Evolutionary conservation across 2,329 filamentous ascomycete species (phyloP), one percentile per base, ranked within the genome.

Genomic region (Aspergillus fijiensis): DNA sequence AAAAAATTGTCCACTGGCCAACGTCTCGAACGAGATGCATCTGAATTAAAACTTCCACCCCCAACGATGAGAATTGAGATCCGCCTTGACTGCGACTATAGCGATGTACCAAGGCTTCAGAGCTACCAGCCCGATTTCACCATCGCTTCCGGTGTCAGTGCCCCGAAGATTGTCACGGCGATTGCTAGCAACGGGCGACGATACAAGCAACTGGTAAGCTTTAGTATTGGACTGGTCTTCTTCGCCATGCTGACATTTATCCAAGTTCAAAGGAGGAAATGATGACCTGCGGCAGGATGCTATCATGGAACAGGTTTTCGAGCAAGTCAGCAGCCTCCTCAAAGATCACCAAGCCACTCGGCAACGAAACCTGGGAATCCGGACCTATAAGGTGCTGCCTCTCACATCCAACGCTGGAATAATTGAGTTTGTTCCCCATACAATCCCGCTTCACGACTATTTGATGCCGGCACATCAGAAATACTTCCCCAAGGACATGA

Each of bases 231-330:
- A 35, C 54, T 52, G 48, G 29, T 10, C 3, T n/a, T 31, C 12
- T 50, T 12, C 12, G 53, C 21, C 5, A 21, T 29, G 35, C 62
- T 69, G 50, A 69, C 57, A 27, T 27, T 55, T 49, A 60, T 57
- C 53, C 60, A 64, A 87, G 82, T 88, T 96, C 72, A 99, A 99
- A 81, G 92, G 92, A 63, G 93, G 95, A 19, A 94, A 94, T 71
- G 95, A 99, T 74, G 94, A 99, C 72, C 84, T 99, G 12, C 90
- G 96, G 9, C 95, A 99, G 79, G 95, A 99, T 71, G 92, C 94
- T 49, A 99, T 88, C 81, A 99, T 99, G 96, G 96, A 99, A 76
- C 95, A 99, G 77, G 95, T 99, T 1, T 99, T 99, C 74, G 91
- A 93, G 60, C 92, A 96, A 76, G 95, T 97, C 23, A 98, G 92